A percentile compares a stretch with the other conserved stretches of the same genome.
phyloP scores from a whole-genome alignment of 2,329 filamentous ascomycete species.

The Apiospora koreana region DNA sequence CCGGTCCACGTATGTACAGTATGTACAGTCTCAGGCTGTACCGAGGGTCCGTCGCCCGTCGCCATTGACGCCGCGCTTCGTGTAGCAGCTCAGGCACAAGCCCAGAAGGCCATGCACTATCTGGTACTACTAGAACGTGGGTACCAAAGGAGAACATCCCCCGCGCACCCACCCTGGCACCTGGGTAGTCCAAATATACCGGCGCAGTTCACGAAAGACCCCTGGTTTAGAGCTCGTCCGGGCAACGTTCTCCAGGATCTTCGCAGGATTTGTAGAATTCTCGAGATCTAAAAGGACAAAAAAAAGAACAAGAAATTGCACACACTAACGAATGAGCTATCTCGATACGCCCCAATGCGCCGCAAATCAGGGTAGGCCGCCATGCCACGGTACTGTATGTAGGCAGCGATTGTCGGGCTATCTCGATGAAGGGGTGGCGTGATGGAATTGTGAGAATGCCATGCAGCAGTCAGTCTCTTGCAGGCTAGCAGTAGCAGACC shows the following conservation, averaged over 20 bases:
- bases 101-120: not conserved
- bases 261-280: not conserved
- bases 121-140: not conserved
- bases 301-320: not conserved
- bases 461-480: not conserved
- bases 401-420: conserved; percentile 1
- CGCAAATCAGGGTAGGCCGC: not conserved
- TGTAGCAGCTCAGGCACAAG: not conserved
- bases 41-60: not conserved
- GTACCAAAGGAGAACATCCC: not conserved
- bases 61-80: not conserved
- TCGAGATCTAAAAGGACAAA: not conserved
- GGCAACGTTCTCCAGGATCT: not conserved
- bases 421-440: conserved; percentile 8
- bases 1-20: not conserved
- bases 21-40: not conserved
- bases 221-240: not conserved
- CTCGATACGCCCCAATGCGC: not conserved
- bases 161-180: not conserved
- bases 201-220: not conserved
- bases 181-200: not conserved
- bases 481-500: not conserved
- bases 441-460: conserved; percentile 7
- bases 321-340: not conserved
- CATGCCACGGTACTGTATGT: conserved; percentile 1